Evolutionary conservation across 129 eudicot genomes (phyloP).

Genomic region (Sambucus nigra): DNA sequence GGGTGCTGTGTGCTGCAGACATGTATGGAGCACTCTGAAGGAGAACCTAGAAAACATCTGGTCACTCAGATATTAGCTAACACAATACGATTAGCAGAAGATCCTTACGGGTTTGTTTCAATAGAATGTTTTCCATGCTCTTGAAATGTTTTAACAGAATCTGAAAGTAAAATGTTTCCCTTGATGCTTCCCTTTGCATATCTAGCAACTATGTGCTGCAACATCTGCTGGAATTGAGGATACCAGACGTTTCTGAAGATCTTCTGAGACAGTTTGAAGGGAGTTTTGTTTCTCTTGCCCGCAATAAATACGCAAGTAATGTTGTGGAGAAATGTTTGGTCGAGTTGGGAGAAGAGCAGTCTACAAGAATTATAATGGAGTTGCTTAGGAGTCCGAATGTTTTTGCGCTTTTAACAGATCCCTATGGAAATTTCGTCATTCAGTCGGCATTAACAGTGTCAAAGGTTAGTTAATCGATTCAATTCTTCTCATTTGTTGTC

Average conservation of each 20-base stretch:
- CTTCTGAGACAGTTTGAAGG: slow-evolving; percentile 43
- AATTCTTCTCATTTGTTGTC: not conserved
- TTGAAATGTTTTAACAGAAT: not conserved
- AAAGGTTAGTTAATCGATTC: slow-evolving; percentile 28
- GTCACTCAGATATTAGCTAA: slow-evolving; percentile 32
- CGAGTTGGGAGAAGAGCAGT: slow-evolving; percentile 26
- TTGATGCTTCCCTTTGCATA: slow-evolving; percentile 3
- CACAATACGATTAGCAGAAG: slow-evolving; percentile 54
- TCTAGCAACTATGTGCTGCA: slow-evolving; percentile 74
- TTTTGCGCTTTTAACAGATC: slow-evolving; percentile 43
- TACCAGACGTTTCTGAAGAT: slow-evolving; percentile 27
- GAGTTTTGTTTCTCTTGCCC: slow-evolving; percentile 31
- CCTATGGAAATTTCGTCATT: slow-evolving; percentile 65
- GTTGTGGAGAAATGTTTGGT: slow-evolving; percentile 56
- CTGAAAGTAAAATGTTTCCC: not conserved
- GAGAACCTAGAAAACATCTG: slow-evolving; percentile 28
- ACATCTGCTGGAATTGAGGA: slow-evolving; percentile 41
- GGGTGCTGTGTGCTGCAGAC: slow-evolving; percentile 71
- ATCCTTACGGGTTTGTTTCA: slow-evolving; percentile 60
- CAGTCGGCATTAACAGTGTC: slow-evolving; percentile 50
- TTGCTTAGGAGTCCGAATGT: slow-evolving; percentile 34
- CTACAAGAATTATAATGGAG: slow-evolving; percentile 40
- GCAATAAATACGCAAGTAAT: slow-evolving; percentile 62
- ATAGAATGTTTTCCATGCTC: not conserved
- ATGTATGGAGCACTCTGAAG: slow-evolving; percentile 39